These are phyloP conservation scores for Filobasidium uniguttulatum DNA, from an alignment of 1,284 basidiomycete genomes.

Conservation along the genomic window DNA sequence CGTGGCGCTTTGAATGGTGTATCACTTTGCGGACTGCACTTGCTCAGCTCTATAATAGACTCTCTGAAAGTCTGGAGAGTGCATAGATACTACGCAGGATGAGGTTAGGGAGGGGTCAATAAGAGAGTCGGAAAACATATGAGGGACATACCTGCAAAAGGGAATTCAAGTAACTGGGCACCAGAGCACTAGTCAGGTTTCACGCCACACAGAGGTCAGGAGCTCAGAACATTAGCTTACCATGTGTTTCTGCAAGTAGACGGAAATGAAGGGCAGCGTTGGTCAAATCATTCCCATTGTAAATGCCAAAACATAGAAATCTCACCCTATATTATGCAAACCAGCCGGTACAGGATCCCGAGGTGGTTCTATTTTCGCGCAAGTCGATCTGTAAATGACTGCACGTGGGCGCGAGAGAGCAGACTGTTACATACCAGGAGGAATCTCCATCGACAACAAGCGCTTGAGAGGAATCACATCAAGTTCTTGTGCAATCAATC, in stretches of 20 bases:
- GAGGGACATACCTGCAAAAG: conserved; percentile 21
- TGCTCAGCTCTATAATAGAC: conserved; percentile 26
- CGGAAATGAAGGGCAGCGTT: too few species aligned
- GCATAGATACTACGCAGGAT: conserved; percentile 28
- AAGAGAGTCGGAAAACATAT: not conserved
- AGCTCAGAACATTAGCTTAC: conserved; percentile 9
- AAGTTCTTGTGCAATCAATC: not conserved
- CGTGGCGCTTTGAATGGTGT: not conserved
- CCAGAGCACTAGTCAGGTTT: not conserved
- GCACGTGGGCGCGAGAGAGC: not conserved
- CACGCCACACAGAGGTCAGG: not conserved
- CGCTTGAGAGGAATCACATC: not conserved
- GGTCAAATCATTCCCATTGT: too few species aligned
- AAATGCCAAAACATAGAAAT: not conserved
- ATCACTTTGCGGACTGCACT: not conserved
- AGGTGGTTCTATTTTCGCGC: conserved; percentile 1
- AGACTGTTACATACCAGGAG: too few species aligned
- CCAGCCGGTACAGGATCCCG: conserved; percentile 27
- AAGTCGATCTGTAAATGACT: not conserved
- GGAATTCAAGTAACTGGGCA: conserved; percentile 31
- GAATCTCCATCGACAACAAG: too few species aligned
- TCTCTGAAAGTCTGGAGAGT: conserved; percentile 32
- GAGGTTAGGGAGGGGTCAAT: not conserved
- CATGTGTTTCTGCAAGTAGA: conserved; percentile 29
- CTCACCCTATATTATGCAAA: conserved; percentile 35